Conservation (phyloP, 1,139 yeast species). For the Geotrichum australiense region DNA sequence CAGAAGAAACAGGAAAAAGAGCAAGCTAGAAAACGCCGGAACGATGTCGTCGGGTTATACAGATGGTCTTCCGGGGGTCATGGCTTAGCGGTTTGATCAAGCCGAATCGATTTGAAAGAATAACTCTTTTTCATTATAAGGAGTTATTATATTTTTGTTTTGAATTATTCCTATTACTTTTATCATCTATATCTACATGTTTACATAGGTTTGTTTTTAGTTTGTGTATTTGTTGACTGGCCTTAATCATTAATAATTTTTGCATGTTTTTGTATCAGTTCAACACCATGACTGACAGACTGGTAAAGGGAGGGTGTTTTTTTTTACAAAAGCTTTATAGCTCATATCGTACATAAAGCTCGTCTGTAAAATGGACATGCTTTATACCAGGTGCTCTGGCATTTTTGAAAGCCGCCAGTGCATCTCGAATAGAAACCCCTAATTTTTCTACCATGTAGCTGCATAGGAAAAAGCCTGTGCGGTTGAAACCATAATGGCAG, state of each 20-base stretch:
- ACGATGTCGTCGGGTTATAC: slow-evolving; percentile 28
- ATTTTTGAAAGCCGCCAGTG: slow-evolving; percentile 50
- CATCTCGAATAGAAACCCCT: slow-evolving; percentile 56
- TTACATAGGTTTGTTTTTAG: slow-evolving; percentile 1
- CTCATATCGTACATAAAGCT: slow-evolving; percentile 56
- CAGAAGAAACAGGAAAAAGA: slow-evolving; percentile 21
- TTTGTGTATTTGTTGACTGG: background rate
- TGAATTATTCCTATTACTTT: background rate
- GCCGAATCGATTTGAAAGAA: background rate
- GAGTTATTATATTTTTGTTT: background rate
- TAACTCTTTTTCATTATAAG: background rate
- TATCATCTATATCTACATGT: background rate
- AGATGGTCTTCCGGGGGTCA: slow-evolving; percentile 31
- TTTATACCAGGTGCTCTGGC: slow-evolving; percentile 70
- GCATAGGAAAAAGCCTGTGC: slow-evolving; percentile 71
- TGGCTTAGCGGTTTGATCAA: slow-evolving; percentile 29
- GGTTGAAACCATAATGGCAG: slow-evolving; percentile 76
- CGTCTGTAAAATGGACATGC: slow-evolving; percentile 73
- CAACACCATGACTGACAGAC: background rate
- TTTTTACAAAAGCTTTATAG: no score
- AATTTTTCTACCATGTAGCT: slow-evolving; percentile 58
- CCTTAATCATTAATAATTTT: background rate
- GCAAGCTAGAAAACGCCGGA: slow-evolving; percentile 25
- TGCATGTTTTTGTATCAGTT: no score
- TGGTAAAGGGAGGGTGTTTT: background rate